Evolutionary conservation across 768 basidiomycete genomes (phyloP).

Genomic region (Kondoa malvinella): DNA sequence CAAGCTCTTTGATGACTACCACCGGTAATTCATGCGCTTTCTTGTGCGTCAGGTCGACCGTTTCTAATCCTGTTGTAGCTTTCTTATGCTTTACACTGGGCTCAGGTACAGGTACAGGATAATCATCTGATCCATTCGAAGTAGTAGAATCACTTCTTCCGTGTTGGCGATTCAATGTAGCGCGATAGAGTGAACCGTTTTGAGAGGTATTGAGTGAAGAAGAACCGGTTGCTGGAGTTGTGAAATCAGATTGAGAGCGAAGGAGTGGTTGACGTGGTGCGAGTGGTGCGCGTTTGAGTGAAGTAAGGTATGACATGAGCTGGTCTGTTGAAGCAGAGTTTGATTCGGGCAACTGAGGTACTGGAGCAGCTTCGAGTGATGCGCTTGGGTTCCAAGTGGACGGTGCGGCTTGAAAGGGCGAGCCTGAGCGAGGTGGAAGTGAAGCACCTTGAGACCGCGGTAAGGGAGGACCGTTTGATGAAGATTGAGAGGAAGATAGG

Average conservation of each 20-base stretch:
- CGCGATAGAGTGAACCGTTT: not conserved
- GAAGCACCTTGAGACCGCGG: not conserved
- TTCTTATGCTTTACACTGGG: not conserved
- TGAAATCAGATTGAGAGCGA: not conserved
- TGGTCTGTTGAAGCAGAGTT: not conserved
- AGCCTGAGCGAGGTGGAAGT: not conserved
- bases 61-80: constrained; percentile 34
- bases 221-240: not conserved
- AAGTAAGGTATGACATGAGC: not conserved
- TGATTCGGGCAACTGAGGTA: not conserved
- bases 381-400: not conserved
- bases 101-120: not conserved
- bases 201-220: not conserved
- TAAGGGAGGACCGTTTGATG: not conserved
- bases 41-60: constrained; percentile 67
- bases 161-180: not conserved
- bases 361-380: not conserved
- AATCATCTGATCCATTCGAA: not conserved
- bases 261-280: not conserved
- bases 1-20: constrained; percentile 60
- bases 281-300: not conserved
- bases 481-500: not conserved
- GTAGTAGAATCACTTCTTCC: not conserved
- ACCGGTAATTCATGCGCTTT: constrained; percentile 57
- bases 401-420: not conserved